Conservation (phyloP, 257 asterid species). For the Plantago elongata region DNA sequence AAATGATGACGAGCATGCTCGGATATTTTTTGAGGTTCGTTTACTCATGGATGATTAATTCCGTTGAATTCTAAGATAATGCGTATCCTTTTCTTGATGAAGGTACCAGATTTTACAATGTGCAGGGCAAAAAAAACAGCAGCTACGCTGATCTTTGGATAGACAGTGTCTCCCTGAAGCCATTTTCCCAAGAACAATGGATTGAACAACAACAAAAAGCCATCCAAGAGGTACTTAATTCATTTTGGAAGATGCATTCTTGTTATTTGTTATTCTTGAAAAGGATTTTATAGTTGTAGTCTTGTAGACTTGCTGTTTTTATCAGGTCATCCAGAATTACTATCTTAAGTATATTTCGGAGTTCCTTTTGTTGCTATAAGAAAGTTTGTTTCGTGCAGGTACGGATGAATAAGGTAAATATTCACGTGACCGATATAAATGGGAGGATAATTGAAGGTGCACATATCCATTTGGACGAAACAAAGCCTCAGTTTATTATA, state of each 20-base stretch:
- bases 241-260: background rate
- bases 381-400: conserved; percentile 18
- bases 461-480: conserved; percentile 29
- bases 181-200: conserved; percentile 40
- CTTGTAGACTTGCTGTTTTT: too few relatives aligned
- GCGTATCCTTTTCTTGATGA: too few relatives aligned
- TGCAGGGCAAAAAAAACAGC: conserved; percentile 1
- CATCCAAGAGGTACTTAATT: conserved; percentile 27
- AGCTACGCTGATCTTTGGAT: conserved; percentile 35
- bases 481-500: conserved; percentile 30
- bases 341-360: too few relatives aligned
- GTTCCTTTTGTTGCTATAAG: background rate
- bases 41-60: too few relatives aligned
- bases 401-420: conserved; percentile 27
- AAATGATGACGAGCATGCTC: conserved; percentile 19
- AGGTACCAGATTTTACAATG: too few relatives aligned
- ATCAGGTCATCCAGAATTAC: too few relatives aligned
- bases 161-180: conserved; percentile 44
- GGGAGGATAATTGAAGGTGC: conserved; percentile 36
- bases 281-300: too few relatives aligned
- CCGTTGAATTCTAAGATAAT: too few relatives aligned
- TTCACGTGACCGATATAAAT: conserved; percentile 23
- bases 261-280: background rate
- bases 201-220: conserved; percentile 27
- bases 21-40: conserved; percentile 30